Evolutionary conservation across 768 basidiomycete species (phyloP), one percentile per base, ranked within the genome.

Genomic region (Pleurotus salmoneostramineus): DNA sequence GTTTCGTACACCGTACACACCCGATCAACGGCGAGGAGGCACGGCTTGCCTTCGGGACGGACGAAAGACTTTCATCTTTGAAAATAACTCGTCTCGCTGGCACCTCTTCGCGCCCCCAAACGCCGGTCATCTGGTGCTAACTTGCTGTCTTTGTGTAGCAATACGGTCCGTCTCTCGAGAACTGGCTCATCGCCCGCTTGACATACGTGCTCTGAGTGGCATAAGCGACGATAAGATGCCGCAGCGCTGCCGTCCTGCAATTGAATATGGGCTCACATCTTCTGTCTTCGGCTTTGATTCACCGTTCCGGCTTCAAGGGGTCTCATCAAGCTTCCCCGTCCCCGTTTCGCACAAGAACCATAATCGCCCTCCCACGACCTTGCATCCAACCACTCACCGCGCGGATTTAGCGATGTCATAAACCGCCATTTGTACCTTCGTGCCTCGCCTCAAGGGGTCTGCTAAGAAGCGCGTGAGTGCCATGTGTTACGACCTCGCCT

Each of bases 401-500:
- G 52, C 36, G 52, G 52, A 27, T 33, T 55, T 55, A 55, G 52
- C 52, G 52, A 55, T 55, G 52, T 55, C 52, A 55, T 55, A 43
- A 43, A 55, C 52, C 14, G 52, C 17, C 36, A 55, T 36, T 21
- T 44, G 52, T 42, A 15, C 52, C 10, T 42, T 55, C 40, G 52
- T 55, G 43, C 52, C 52, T 55, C 52, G 43, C 27, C 17, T 42
- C 37, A 55, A 55, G 50, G 27, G 50, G 33, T 33, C 15, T 51
- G 12, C 52, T 55, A 27, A 21, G 52, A 55, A 55, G 27, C 52
- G 35, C 43, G 52, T 55, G 52, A 44, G 52, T 42, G 27, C 52
- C 52, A 42, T 37, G 40, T 55, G 52, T 42, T 12, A n/a, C 14
- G 10, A 31, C n/a, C 21, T 55, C 5, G 6, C 12, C 27, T 34